phyloP scores from a whole-genome alignment of 2,329 filamentous ascomycete genomes.

The Zymoseptoria ardabiliae region DNA sequence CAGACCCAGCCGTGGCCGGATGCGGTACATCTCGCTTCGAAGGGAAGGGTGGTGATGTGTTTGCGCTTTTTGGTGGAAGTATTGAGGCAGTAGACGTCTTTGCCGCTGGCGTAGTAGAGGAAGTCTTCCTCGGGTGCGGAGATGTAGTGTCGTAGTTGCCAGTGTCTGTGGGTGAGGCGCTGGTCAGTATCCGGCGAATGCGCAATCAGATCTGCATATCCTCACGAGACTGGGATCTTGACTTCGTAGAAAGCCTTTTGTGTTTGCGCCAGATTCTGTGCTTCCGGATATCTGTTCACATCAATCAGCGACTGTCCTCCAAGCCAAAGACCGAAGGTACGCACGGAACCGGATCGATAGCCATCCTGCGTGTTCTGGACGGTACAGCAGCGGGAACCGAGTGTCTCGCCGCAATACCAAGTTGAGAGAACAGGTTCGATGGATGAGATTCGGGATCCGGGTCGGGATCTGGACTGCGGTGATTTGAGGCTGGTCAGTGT shows the following conservation, averaged over 20 bases:
- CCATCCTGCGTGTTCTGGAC: slow-evolving; percentile 17
- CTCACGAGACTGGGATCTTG: slow-evolving; percentile 42
- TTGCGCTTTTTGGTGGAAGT: slow-evolving; percentile 62
- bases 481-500: not conserved
- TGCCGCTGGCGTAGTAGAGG: slow-evolving; percentile 77
- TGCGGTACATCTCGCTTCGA: slow-evolving; percentile 74
- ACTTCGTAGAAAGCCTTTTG: slow-evolving; percentile 41
- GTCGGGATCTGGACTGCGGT: not conserved
- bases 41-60: slow-evolving; percentile 62
- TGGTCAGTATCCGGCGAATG: not conserved
- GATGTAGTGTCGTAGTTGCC: slow-evolving; percentile 84
- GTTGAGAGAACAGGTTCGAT: not conserved
- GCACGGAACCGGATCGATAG: slow-evolving; percentile 25
- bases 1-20: slow-evolving; percentile 82
- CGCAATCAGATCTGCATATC: slow-evolving; percentile 16
- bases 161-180: slow-evolving; percentile 52
- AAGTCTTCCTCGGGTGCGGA: slow-evolving; percentile 68
- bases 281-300: slow-evolving; percentile 37
- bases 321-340: not conserved
- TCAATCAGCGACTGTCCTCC: not conserved
- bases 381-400: not conserved
- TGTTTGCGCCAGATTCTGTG: slow-evolving; percentile 38
- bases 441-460: not conserved
- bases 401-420: not conserved
- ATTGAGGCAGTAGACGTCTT: slow-evolving; percentile 55